phyloP scores from a whole-genome alignment of 1,284 basidiomycete genomes.

The Porodaedalea pini region DNA sequence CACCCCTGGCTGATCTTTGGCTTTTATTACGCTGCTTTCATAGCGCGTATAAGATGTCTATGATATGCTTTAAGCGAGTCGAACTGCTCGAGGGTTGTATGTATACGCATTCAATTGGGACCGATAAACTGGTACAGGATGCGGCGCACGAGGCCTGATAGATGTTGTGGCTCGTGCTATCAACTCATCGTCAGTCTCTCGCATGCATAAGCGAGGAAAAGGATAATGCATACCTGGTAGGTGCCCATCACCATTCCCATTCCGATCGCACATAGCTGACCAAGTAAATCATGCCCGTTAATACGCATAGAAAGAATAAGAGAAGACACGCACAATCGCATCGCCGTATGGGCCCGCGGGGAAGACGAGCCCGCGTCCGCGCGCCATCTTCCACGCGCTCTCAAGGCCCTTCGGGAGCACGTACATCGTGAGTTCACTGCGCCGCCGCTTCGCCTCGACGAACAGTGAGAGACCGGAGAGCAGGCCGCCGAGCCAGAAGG shows the following conservation, averaged over 20 bases:
- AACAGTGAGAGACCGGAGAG: constrained; percentile 77
- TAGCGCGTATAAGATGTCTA: too few relatives aligned
- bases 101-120: constrained; percentile 72
- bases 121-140: constrained; percentile 93
- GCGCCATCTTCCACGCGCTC: constrained; percentile 78
- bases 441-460: constrained; percentile 79
- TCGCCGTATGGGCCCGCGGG: constrained; percentile 70
- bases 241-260: constrained; percentile 89
- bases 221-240: constrained; percentile 40
- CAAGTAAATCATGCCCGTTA: constrained; percentile 10
- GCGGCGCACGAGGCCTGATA: constrained; percentile 83
- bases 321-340: constrained; percentile 46
- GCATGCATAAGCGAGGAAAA: constrained; percentile 18
- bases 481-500: constrained; percentile 79
- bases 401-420: constrained; percentile 90
- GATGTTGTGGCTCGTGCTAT: constrained; percentile 84
- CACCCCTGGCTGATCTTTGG: too few relatives aligned
- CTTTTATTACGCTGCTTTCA: too few relatives aligned
- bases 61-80: too few relatives aligned
- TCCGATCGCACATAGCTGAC: constrained; percentile 61
- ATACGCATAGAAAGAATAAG: constrained; percentile 1
- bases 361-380: constrained; percentile 77
- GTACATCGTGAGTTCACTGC: constrained; percentile 91
- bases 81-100: too few relatives aligned
- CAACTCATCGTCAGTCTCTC: constrained; percentile 28